These are phyloP conservation scores for Colletotrichum gigasporum DNA, from an alignment of 2,329 filamentous ascomycete species.

Conservation along the genomic window DNA sequence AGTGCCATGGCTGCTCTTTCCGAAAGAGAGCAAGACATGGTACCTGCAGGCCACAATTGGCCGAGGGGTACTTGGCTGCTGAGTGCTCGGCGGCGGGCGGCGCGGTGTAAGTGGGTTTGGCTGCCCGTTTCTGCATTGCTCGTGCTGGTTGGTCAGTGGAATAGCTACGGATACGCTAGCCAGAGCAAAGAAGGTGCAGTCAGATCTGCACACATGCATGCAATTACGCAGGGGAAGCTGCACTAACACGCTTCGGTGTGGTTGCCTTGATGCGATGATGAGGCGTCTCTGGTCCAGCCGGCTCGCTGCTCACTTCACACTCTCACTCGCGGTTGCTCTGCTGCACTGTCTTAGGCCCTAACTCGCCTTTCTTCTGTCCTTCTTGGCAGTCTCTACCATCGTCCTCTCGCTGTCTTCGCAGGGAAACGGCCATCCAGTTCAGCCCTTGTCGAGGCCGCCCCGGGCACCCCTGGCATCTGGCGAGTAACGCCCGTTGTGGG, in stretches of 20 bases:
- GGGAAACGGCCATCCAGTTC: background rate
- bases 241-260: background rate
- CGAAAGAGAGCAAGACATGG: slow-evolving; percentile 14
- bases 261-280: background rate
- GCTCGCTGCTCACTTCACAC: background rate
- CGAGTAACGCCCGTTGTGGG: background rate
- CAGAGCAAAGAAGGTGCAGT: too few species aligned
- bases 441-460: background rate
- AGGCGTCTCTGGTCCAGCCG: background rate
- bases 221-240: slow-evolving; percentile 6
- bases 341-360: too few species aligned
- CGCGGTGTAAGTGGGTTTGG: slow-evolving; percentile 1
- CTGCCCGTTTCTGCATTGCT: background rate
- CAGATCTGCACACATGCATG: slow-evolving; percentile 27
- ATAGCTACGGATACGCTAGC: too few species aligned
- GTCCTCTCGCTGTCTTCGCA: background rate
- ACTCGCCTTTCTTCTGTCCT: background rate
- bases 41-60: background rate
- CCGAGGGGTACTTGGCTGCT: background rate
- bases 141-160: too few species aligned
- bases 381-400: background rate
- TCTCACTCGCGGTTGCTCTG: too few species aligned
- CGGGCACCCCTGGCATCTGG: background rate
- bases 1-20: background rate
- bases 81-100: background rate